These are phyloP conservation scores for Kurtzmaniella quercitrusa DNA, from an alignment of 1,139 yeast genomes.

Conservation along the genomic window DNA sequence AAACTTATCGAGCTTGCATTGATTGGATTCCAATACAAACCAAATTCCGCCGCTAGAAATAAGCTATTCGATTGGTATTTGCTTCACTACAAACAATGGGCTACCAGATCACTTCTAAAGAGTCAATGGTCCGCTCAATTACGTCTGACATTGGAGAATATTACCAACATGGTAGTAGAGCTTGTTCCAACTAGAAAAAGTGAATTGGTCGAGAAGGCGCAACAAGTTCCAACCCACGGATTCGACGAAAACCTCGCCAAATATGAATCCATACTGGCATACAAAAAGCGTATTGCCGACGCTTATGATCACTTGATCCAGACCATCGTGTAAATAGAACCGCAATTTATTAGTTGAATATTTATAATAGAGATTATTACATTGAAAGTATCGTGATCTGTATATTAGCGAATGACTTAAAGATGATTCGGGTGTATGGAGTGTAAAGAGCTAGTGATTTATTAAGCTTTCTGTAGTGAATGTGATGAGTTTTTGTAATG, in stretches of 20 bases:
- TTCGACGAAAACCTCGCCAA: constrained; percentile 4
- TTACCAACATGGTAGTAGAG: constrained; percentile 32
- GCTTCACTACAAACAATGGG: constrained; percentile 49
- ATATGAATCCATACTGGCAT: background rate
- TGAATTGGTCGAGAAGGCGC: constrained; percentile 14
- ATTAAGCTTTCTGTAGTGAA: too few species aligned
- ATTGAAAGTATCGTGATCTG: too few species aligned
- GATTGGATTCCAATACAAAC: constrained; percentile 42
- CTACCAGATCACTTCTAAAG: constrained; percentile 34
- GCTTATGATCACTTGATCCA: background rate
- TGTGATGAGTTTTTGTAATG: background rate
- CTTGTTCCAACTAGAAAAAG: constrained; percentile 32
- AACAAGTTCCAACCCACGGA: constrained; percentile 5
- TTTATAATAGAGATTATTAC: too few species aligned
- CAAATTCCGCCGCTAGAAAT: constrained; percentile 13
- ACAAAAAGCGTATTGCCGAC: background rate
- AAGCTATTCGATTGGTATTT: constrained; percentile 54
- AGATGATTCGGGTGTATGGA: too few species aligned
- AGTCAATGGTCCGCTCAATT: constrained; percentile 43
- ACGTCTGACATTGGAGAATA: constrained; percentile 35
- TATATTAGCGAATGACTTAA: too few species aligned
- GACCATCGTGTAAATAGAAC: constrained; percentile 1
- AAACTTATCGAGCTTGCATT: constrained; percentile 51
- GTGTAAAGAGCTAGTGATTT: too few species aligned
- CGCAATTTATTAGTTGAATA: background rate